A percentile compares a stretch with the other conserved stretches of the same genome.
Conservation (phyloP, 257 asterid genomes). For the Ophiorrhiza pumila region DNA sequence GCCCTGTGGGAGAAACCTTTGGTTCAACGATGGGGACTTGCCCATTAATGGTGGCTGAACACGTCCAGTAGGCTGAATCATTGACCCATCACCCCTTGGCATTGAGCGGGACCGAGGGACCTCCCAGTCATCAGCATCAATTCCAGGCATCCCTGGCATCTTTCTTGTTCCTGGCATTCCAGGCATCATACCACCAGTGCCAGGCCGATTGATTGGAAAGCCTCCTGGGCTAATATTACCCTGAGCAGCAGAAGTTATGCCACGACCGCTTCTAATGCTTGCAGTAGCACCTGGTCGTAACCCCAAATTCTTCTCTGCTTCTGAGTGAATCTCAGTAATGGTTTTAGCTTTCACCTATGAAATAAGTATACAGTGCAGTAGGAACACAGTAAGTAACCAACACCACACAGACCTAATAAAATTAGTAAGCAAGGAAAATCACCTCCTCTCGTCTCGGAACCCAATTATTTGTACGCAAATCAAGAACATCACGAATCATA, state of each 20-base stretch:
- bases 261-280: slow-evolving; percentile 64
- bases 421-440: slow-evolving; percentile 4
- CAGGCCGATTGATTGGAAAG: slow-evolving; percentile 70
- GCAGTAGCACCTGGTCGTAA: slow-evolving; percentile 96
- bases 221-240: slow-evolving; percentile 64
- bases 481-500: slow-evolving; percentile 82
- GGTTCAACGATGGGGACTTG: slow-evolving; percentile 54
- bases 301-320: slow-evolving; percentile 92
- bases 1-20: slow-evolving; percentile 64
- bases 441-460: slow-evolving; percentile 97
- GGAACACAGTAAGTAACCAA: slow-evolving; percentile 5
- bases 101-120: slow-evolving; percentile 68
- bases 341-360: slow-evolving; percentile 86
- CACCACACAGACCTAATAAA: neutral
- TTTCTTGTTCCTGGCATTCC: slow-evolving; percentile 94
- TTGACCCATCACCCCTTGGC: slow-evolving; percentile 68
- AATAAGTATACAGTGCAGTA: slow-evolving; percentile 8
- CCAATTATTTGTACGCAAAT: slow-evolving; percentile 74
- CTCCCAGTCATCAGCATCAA: slow-evolving; percentile 81
- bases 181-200: slow-evolving; percentile 95
- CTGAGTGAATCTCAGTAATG: slow-evolving; percentile 82
- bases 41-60: slow-evolving; percentile 51
- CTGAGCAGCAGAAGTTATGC: slow-evolving; percentile 47
- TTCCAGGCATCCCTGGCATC: slow-evolving; percentile 82
- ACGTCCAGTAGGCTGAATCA: slow-evolving; percentile 43